Evolutionary conservation across 179 eudicot species (phyloP), one percentile per base, ranked within the genome.

Genomic region (Silene noctiflora): DNA sequence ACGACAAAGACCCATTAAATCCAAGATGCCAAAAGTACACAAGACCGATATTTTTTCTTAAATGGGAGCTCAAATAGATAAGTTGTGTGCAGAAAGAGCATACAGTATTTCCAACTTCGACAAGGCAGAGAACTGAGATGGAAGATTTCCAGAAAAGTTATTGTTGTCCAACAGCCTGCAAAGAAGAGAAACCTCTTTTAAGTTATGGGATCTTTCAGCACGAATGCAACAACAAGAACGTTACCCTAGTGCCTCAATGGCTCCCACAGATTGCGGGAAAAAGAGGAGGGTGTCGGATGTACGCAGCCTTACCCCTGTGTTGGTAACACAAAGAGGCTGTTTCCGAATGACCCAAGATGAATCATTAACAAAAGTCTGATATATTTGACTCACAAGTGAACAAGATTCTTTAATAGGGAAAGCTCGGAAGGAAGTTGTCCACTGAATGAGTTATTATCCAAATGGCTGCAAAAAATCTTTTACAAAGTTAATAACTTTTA

Each of bases 141-240:
- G 96, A 77, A 91, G 91, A 74, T 75, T 72, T 58, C 96, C 96
- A 71, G 90, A 83, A 77, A 91, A 71, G 76, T 87, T 84, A 81
- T 91, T 91, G 82, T 85, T 91, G 72, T 91, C 96, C 83, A 91
- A 27, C 70, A 91, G 86, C 88, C 96, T 89, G 86, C 79, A 75
- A 53, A 80, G 74, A 71, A 29, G 66, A 72, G 66, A 81, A 51
- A 46, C 39, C 35, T 46, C 71, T 7, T 44, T 55, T 35, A 21
- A 62, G 11, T 59, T 35, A 6, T 21, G 51, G 5, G 62, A 48
- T 13, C 44, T 10, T 46, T 71, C 44, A 19, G 21, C 3, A 17
- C n/a, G n/a, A n/a, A n/a, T n/a, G 7, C 39, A 33, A 1, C 39
- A 33, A 5, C 39, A 33, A 33, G 6, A 33, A 33, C 39, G 5